These are phyloP conservation scores for Opeltia flavorubescens DNA, from an alignment of 495 filamentous ascomycete genomes.

Conservation along the genomic window DNA sequence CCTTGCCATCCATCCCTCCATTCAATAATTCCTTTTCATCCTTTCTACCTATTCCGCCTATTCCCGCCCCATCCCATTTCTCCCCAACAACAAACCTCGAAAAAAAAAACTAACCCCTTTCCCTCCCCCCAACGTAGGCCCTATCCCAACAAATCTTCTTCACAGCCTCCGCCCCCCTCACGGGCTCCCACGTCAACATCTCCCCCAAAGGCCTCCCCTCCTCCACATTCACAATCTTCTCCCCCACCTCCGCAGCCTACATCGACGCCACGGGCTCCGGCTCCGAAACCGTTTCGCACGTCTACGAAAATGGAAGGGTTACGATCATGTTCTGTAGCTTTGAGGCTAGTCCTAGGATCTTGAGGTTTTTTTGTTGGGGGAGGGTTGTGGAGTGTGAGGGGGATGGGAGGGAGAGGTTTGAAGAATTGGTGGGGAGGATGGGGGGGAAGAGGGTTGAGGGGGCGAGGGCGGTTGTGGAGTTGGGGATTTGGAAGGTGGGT, in stretches of 20 bases:
- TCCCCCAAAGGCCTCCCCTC: slow-evolving; percentile 52
- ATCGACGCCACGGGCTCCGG: slow-evolving; percentile 60
- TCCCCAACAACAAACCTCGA: too few species aligned
- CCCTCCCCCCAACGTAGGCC: slow-evolving; percentile 19
- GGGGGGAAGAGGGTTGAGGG: slow-evolving; percentile 27
- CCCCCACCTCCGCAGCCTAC: slow-evolving; percentile 48
- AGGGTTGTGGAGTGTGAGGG: slow-evolving; percentile 48
- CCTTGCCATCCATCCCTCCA: too few species aligned
- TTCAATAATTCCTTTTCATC: too few species aligned
- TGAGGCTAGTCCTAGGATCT: slow-evolving; percentile 45
- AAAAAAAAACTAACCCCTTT: background rate
- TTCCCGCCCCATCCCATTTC: background rate
- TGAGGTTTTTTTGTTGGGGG: slow-evolving; percentile 57
- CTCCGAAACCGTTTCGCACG: slow-evolving; percentile 52
- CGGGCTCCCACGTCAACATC: slow-evolving; percentile 46
- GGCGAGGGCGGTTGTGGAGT: slow-evolving; percentile 45
- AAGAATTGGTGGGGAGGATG: slow-evolving; percentile 29
- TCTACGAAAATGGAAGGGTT: slow-evolving; percentile 62
- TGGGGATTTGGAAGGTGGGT: slow-evolving; percentile 53
- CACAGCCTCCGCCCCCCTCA: slow-evolving; percentile 50
- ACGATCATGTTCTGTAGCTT: slow-evolving; percentile 56
- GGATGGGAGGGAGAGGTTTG: slow-evolving; percentile 31
- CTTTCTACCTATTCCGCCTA: background rate
- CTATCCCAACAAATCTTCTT: slow-evolving; percentile 52
- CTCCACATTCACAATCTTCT: slow-evolving; percentile 43